Evolutionary conservation across 1,284 basidiomycete genomes (phyloP), one percentile per base, ranked within the genome.

Genomic region (Rhodotorula sp.): DNA sequence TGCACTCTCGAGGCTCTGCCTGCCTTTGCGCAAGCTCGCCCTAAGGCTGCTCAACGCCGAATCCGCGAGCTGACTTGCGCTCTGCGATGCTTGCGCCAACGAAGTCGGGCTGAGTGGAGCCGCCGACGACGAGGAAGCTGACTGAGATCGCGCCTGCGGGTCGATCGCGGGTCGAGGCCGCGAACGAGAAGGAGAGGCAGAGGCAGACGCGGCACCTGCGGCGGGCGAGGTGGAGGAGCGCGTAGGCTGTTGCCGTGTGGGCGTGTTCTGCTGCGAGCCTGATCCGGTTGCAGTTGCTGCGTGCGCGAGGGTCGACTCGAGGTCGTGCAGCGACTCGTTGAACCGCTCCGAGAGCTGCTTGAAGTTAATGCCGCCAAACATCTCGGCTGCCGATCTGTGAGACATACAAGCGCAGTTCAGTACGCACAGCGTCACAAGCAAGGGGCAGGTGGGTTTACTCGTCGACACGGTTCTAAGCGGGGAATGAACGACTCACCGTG

Each of bases 291-390:
- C 24, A 3, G 48, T 46, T 18, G 55, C 51, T 15, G 53, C 42
- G 14, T 33, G 49, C 57, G 26, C 33, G 46, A 73, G 57, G 18
- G 62, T 62, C 26, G 53, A 44, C 51, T 73, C 71, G 60, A 73
- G 65, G 57, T 73, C 71, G 29, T 58, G 46, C 2, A 73, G 58
- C 1, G 60, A 59, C 26, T 67, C 55, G 26, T 64, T 48, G 51
- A 73, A 48, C 24, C 60, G 65, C 55, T 67, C 71, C 24, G 63
- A 62, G 30, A 73, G 57, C 7, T 53, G 45, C 48, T 70, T 71
- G 62, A 71, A 60, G 60, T 71, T 71, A 49, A 71, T 48, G 15
- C 64, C 57, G 33, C 62, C 54, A 33, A 51, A 71, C 66, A 67
- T 67, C 37, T 33, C 53, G 8, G 0, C n/a, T 5, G 29, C 17